Percentiles rank a stretch among this genome's conserved stretches.
Conservation (phyloP, 1,139 yeast genomes). For the Pichia sorboxylosa region DNA sequence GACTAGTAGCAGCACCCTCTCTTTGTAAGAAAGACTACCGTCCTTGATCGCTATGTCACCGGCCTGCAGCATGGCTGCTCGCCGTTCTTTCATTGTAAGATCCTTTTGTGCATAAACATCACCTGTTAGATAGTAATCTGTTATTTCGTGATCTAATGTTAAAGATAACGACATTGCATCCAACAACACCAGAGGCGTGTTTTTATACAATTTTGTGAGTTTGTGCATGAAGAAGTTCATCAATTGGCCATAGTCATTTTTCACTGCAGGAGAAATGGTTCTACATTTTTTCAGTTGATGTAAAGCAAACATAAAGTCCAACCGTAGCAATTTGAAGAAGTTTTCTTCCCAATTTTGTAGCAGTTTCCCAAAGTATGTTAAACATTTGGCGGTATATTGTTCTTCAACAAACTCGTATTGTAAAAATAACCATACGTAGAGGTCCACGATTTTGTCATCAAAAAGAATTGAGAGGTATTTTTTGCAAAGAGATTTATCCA, state of each 20-base stretch:
- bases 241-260: conserved; percentile 56
- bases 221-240: conserved; percentile 56
- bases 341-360: conserved; percentile 55
- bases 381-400: conserved; percentile 48
- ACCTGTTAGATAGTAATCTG: conserved; percentile 35
- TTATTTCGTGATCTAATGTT: conserved; percentile 27
- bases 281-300: conserved; percentile 32
- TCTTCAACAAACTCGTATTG: conserved; percentile 54
- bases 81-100: conserved; percentile 3
- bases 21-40: conserved; percentile 13
- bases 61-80: conserved; percentile 7
- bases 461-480: conserved; percentile 15
- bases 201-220: conserved; percentile 38
- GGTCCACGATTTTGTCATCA: conserved; percentile 19
- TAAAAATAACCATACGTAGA: conserved; percentile 26
- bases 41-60: conserved; percentile 11
- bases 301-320: conserved; percentile 60
- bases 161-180: conserved; percentile 58
- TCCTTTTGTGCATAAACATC: conserved; percentile 23
- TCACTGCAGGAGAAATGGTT: conserved; percentile 13
- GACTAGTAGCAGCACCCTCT: conserved; percentile 16
- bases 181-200: conserved; percentile 36
- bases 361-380: conserved; percentile 62
- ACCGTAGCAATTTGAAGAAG: conserved; percentile 49
- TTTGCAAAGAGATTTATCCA: conserved; percentile 26